Evolutionary conservation across 352 stramenopile species (phyloP), one percentile per base, ranked within the genome.

Genomic region (Vaucheria bursata): DNA sequence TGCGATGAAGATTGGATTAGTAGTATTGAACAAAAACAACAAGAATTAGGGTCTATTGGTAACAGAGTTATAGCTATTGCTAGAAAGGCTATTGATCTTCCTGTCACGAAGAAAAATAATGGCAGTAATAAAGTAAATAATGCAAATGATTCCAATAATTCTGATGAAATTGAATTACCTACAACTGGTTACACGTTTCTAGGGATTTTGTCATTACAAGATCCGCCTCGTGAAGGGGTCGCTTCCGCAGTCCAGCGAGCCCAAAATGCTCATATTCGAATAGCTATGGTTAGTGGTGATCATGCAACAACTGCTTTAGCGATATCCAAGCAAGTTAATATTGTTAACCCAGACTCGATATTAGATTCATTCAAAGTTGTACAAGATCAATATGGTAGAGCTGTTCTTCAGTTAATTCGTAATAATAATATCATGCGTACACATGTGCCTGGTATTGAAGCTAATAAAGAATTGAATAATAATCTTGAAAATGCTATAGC

Each of bases 131-230:
- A 85, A 3, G 94, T 94, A 73, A 95, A 89, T 81, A 95, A 96
- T 74, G 92, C 87, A 3, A 90, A 90, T 12, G 91, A 91, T 29
- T 94, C 96, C 77, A 88, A 88, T 33, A 91, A n/a, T n/a, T 95
- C n/a, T n/a, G n/a, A n/a, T n/a, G n/a, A n/a, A n/a, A n/a, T n/a
- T n/a, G n/a, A n/a, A n/a, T 84, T 84, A 66, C 78, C 78, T 0
- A 73, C 78, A 2, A 69, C 64, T 31, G 80, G 75, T 0, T 74
- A 86, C 8, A 80, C 90, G 37, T 97, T 97, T 67, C 90, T 98
- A 77, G 94, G 93, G 45, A 85, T 97, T 72, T 97, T 97, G 87
- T 92, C 93, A 2, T 87, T 98, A 36, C 97, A 97, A 77, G 95
- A 98, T 80, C 94, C 94, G 5, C 94, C 94, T 6, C 92, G 94